Conservation (phyloP, 2,329 filamentous ascomycete species). For the Fusarium newnesense region DNA sequence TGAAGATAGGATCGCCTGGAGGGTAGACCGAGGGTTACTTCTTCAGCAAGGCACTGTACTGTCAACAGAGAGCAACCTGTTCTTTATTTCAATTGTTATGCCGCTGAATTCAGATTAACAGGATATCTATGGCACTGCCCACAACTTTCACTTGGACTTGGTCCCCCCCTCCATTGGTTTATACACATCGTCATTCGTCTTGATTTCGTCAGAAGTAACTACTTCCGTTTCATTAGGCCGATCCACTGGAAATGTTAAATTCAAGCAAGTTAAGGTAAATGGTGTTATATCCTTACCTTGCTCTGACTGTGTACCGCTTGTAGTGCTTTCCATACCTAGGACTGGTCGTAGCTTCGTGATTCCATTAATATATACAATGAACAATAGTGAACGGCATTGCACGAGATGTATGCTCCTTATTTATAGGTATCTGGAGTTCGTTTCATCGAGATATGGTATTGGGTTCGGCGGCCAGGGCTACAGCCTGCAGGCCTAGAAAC, state of each 20-base stretch:
- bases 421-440: no score
- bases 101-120: background rate
- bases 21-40: background rate
- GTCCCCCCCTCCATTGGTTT: background rate
- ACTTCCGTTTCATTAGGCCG: background rate
- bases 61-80: background rate
- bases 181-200: background rate
- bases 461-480: no score
- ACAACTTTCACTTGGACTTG: background rate
- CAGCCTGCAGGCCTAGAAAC: no score
- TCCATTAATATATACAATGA: no score
- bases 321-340: background rate
- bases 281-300: background rate
- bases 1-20: background rate
- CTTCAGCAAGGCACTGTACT: slow-evolving; percentile 2
- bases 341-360: background rate
- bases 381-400: no score
- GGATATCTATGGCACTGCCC: background rate
- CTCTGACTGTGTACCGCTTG: background rate
- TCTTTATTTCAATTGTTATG: slow-evolving; percentile 1
- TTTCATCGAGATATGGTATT: no score
- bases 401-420: no score
- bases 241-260: background rate
- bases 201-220: background rate
- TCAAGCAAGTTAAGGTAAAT: background rate